Percentiles rank a stretch among this genome's conserved stretches.
Evolutionary conservation across 2,329 filamentous ascomycete species (phyloP).

Genomic region (Microsporum audouinii): DNA sequence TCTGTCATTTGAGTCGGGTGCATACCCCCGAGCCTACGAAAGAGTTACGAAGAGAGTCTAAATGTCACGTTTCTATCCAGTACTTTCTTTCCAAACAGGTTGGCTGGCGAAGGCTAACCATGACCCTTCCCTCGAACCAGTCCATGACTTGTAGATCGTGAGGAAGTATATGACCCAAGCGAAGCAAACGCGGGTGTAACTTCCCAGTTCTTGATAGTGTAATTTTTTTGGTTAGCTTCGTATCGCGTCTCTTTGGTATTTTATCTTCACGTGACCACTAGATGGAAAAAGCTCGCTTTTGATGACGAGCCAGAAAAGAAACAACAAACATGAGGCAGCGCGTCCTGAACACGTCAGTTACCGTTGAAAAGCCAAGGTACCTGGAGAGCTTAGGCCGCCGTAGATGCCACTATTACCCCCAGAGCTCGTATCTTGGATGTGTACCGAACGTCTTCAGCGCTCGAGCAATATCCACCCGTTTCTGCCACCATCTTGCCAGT

Average conservation of each 20-base stretch:
- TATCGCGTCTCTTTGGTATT: neutral
- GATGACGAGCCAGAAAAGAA: too few species aligned
- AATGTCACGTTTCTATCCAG: neutral
- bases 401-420: neutral
- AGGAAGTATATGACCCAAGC: neutral
- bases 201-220: conserved; percentile 2
- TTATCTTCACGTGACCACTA: neutral
- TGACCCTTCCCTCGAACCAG: neutral
- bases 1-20: neutral
- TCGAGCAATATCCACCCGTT: neutral
- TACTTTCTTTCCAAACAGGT: neutral
- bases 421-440: neutral
- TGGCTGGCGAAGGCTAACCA: neutral
- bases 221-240: neutral
- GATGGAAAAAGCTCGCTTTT: too few species aligned
- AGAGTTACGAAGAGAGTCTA: neutral
- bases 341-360: too few species aligned
- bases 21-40: neutral
- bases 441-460: neutral
- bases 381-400: neutral
- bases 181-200: neutral
- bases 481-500: neutral
- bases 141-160: neutral
- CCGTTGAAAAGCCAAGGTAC: too few species aligned
- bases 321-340: too few species aligned